Evolutionary conservation across 1,139 yeast genomes (phyloP), one percentile per base, ranked within the genome.

Genomic region (Yamadazyma triangularis): DNA sequence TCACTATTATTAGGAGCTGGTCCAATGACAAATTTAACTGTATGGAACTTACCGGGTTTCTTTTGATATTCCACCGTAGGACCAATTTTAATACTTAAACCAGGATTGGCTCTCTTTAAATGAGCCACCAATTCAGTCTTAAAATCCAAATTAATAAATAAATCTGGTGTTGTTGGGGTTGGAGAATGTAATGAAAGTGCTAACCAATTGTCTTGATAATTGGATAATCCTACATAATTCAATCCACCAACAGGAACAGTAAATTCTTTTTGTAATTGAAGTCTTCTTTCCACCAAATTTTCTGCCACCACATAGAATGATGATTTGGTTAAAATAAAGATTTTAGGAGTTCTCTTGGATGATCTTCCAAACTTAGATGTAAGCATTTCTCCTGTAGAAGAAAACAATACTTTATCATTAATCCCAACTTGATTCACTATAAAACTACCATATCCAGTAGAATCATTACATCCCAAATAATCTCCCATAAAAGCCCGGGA

Each of bases 401-500:
- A 88, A 49, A 91, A 93, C 1, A 79, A 53, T n/a, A 87, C 82
- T 20, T 53, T 62, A 15, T 85, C 95, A 15, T 63, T 66, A 25
- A 91, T 73, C 3, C 91, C 89, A 11, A 78, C 75, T 35, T 84
- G 79, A 34, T 71, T 72, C 38, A 73, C 66, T 30, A 83, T 48
- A 50, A 81, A 88, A 10, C 78, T 73, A 26, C 96, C 96, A 39
- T 65, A 68, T 1, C 91, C 84, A 25, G 77, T 67, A 20, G 71
- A 57, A 44, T 81, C 85, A 56, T 87, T 86, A 50, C 96, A 85
- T 10, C 79, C 88, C 41, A 93, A 64, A 49, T 93, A 93, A 56
- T 93, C 99, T 8, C 98, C 98, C 79, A 83, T 73, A 46, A 75
- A 93, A n/a, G 93, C 81, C 47, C 99, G 75, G 33, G 83, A 84